These are phyloP conservation scores for Anastatica hierochuntica DNA, from an alignment of 345 rosid species.

Conservation along the genomic window DNA sequence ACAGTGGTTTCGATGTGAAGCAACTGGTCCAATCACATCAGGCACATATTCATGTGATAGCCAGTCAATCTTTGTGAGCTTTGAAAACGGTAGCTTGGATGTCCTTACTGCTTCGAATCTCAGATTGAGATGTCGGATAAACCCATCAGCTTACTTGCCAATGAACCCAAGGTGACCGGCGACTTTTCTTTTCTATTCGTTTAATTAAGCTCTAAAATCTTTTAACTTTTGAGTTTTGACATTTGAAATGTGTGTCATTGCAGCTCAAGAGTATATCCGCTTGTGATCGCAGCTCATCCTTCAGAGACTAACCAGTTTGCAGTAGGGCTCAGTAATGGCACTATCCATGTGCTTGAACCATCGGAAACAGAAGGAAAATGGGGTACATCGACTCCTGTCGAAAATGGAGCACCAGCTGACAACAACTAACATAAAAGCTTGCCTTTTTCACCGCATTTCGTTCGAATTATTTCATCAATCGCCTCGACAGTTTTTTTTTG, in stretches of 20 bases:
- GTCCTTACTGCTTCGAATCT: slow-evolving; percentile 62
- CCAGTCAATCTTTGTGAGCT: slow-evolving; percentile 65
- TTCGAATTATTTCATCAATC: background rate
- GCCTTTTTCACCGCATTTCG: background rate
- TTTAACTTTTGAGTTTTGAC: background rate
- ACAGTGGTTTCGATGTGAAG: slow-evolving; percentile 60
- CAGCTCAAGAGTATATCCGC: slow-evolving; percentile 71
- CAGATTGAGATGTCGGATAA: slow-evolving; percentile 70
- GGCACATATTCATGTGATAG: slow-evolving; percentile 80
- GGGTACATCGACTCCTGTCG: slow-evolving; percentile 72
- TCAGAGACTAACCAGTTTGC: slow-evolving; percentile 68
- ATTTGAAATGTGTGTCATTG: background rate
- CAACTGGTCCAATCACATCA: slow-evolving; percentile 62
- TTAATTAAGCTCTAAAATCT: background rate
- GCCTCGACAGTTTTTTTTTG: slow-evolving; percentile 4
- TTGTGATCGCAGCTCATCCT: slow-evolving; percentile 77
- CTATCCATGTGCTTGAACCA: slow-evolving; percentile 63
- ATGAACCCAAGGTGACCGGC: slow-evolving; percentile 59
- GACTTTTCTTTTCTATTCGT: background rate
- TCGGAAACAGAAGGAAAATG: slow-evolving; percentile 66
- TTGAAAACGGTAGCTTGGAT: slow-evolving; percentile 58
- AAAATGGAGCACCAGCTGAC: slow-evolving; percentile 50
- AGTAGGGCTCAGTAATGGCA: slow-evolving; percentile 63
- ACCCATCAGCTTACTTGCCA: slow-evolving; percentile 58
- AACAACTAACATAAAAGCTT: slow-evolving; percentile 22